Base-by-base conservation (phyloP, 2,329 filamentous ascomycete genomes). In the Talaromyces sp. region DNA sequence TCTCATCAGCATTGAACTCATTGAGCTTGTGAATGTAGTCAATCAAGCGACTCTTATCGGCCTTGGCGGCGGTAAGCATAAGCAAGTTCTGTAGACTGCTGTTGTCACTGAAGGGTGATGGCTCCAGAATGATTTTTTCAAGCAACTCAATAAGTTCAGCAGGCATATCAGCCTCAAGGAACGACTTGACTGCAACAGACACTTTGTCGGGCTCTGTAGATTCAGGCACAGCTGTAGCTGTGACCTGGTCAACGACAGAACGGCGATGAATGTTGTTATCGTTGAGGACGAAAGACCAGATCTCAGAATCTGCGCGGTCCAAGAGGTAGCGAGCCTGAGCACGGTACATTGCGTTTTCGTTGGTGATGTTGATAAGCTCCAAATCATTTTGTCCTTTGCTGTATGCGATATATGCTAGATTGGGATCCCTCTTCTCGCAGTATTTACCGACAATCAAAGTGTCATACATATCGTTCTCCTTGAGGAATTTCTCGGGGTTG, bases 331-430 rank as follows among this genome's bases (percentile, higher is more conserved):
- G 88, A 59, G 92, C 93, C 75, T 99, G 94, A n/a, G 89, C 89
- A 68, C 92, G 89, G 83, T 96, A 99, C 94, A 99, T 99, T n/a
- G 90, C 87, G 78, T 99, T 99, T 77, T 99, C 95, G 67, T 97
- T 99, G 69, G 94, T 97, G 70, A 99, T 93, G 74, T 89, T 94
- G 76, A 99, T 93, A 58, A 99, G 84, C 77, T 99, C 95, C 33
- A 99, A 78, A 69, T 99, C 94, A 64, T 99, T 99, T 76, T 97
- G 90, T 19, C 94, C 94, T 81, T 99, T 99, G 67, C 87, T 84
- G 75, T 97, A 99, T 62, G 91, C 89, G 70, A 97, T 96, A 76
- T 89, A 96, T 2, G 91, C 93, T 56, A 99, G 80, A 72, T 96
- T 96, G 62, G 94, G 94, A 68, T 99, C 94, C 35, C 94, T 89